phyloP scores from a whole-genome alignment of 2,329 filamentous ascomycete species.

The Alternaria arborescens region DNA sequence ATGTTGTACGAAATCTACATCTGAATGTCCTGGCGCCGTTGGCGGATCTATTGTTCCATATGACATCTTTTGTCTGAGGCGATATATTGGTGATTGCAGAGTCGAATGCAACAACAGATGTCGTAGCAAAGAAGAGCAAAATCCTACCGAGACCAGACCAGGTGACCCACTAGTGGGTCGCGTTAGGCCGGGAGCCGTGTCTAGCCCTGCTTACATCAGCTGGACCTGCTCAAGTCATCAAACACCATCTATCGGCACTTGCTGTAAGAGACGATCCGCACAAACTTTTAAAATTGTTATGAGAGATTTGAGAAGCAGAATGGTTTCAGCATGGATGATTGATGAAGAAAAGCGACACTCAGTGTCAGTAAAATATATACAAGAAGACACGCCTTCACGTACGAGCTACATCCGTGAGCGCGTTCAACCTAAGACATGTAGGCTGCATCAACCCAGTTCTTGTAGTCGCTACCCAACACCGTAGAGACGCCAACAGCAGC shows the following conservation, averaged over 20 bases:
- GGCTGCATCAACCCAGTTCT: slow-evolving; percentile 42
- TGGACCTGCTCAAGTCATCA: background rate
- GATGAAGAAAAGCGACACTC: background rate
- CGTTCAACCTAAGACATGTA: slow-evolving; percentile 34
- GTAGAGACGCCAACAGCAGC: slow-evolving; percentile 54
- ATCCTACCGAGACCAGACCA: background rate
- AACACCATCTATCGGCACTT: background rate
- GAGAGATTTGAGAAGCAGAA: background rate
- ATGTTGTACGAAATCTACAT: slow-evolving; percentile 1
- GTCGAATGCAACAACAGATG: background rate
- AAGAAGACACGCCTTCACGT: background rate
- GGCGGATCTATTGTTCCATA: slow-evolving; percentile 22
- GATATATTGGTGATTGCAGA: background rate
- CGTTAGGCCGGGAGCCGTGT: slow-evolving; percentile 3
- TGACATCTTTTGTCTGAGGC: slow-evolving; percentile 15
- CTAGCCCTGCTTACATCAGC: slow-evolving; percentile 7
- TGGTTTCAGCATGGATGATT: background rate
- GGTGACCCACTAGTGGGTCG: slow-evolving; percentile 1
- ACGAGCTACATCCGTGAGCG: background rate
- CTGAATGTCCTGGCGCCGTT: slow-evolving; percentile 6
- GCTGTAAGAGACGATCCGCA: background rate
- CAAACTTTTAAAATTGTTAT: background rate
- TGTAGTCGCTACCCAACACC: slow-evolving; percentile 55
- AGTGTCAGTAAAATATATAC: background rate
- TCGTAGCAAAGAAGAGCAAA: slow-evolving; percentile 2